Evolutionary conservation across 257 asterid species (phyloP).

Genomic region (Lycium barbarum): DNA sequence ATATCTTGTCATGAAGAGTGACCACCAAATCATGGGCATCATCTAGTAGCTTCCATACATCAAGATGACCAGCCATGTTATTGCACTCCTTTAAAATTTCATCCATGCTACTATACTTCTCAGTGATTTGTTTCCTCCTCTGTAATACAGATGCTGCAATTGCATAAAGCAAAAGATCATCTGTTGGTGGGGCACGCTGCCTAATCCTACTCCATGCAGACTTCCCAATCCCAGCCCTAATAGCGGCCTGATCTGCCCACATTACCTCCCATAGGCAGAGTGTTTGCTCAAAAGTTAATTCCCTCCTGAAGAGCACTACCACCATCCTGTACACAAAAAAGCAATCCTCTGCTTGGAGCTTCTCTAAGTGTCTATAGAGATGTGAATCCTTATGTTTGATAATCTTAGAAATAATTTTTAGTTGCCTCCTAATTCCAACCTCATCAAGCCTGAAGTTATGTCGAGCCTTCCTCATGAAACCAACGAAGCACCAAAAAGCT

Average conservation of each 20-base stretch:
- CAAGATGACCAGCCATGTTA: slow-evolving; percentile 83
- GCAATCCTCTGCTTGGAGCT: slow-evolving; percentile 90
- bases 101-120: slow-evolving; percentile 86
- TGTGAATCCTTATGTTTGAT: slow-evolving; percentile 80
- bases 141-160: slow-evolving; percentile 86
- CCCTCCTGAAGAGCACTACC: slow-evolving; percentile 86
- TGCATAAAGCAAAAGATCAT: slow-evolving; percentile 80
- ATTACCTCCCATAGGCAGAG: slow-evolving; percentile 94
- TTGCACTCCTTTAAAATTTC: slow-evolving; percentile 88
- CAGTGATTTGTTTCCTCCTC: slow-evolving; percentile 79
- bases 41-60: slow-evolving; percentile 85
- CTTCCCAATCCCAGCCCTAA: slow-evolving; percentile 74
- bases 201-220: slow-evolving; percentile 74
- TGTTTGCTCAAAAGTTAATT: slow-evolving; percentile 79
- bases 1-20: slow-evolving; percentile 76
- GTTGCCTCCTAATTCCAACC: slow-evolving; percentile 81
- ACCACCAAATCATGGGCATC: slow-evolving; percentile 91
- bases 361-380: slow-evolving; percentile 84
- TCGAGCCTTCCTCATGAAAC: slow-evolving; percentile 90
- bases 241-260: slow-evolving; percentile 98
- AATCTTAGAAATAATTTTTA: slow-evolving; percentile 70
- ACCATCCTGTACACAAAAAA: slow-evolving; percentile 96
- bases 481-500: slow-evolving; percentile 92
- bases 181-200: slow-evolving; percentile 83
- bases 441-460: slow-evolving; percentile 94